A percentile compares a stretch with the other conserved stretches of the same genome.
Conservation (phyloP, 805 yeast genomes). For the Brettanomyces custersianus region DNA sequence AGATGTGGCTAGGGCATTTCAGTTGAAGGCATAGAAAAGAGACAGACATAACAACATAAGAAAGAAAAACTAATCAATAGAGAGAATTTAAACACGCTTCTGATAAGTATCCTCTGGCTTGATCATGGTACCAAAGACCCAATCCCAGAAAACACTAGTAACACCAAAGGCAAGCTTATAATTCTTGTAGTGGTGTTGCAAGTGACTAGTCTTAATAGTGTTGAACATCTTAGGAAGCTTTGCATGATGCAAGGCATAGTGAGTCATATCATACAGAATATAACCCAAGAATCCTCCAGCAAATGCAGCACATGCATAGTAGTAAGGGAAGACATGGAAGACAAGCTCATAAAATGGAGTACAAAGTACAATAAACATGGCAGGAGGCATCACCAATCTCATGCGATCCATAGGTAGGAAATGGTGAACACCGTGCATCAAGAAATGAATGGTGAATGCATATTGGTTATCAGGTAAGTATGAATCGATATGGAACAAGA, state of each 20-base stretch:
- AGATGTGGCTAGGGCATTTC: no score
- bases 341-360: constrained; percentile 77
- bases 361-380: constrained; percentile 63
- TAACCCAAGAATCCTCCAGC: constrained; percentile 96
- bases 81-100: constrained; percentile 2
- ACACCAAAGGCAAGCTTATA: constrained; percentile 97
- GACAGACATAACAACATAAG: no score
- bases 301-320: constrained; percentile 84
- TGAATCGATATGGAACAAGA: constrained; percentile 85
- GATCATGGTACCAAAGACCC: constrained; percentile 76
- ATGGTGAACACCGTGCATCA: constrained; percentile 94
- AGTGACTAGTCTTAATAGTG: constrained; percentile 77
- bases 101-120: constrained; percentile 33
- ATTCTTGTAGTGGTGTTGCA: constrained; percentile 97
- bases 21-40: no score
- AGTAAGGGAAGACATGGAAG: constrained; percentile 66
- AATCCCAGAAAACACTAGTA: constrained; percentile 90
- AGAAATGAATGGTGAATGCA: constrained; percentile 76
- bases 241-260: constrained; percentile 87
- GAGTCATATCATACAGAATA: constrained; percentile 86
- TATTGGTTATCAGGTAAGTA: constrained; percentile 73
- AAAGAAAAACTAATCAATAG: no score
- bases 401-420: constrained; percentile 93
- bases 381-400: constrained; percentile 95
- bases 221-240: constrained; percentile 70